Evolutionary conservation across 768 basidiomycete species (phyloP), one percentile per base, ranked within the genome.

Genomic region (Naganishia vaughanmartiniae): DNA sequence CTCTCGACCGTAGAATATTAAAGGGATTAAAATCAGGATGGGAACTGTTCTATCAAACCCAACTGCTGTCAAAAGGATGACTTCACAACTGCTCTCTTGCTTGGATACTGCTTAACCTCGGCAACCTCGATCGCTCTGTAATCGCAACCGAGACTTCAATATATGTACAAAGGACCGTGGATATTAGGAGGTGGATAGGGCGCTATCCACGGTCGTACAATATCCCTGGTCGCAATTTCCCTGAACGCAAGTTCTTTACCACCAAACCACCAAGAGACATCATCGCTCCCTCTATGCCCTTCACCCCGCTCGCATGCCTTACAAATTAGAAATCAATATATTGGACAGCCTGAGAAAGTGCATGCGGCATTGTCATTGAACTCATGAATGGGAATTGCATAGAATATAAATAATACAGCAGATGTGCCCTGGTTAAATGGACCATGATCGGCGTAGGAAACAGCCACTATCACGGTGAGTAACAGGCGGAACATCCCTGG

Each of bases 401-500:
- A 51, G 21, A 24, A 6, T n/a, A 51, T n/a, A 6, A 7, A 1
- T 51, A 7, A 51, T 51, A 51, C 48, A 72, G 30, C 17, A 66
- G 66, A 73, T 75, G 70, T 78, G 56, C 72, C 75, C 73, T 72
- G 70, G 70, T 66, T 73, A 76, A 75, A 78, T 77, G 79, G 79
- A 80, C 79, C 79, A 72, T 66, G 51, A 60, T 66, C 71, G 58
- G 70, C 69, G 67, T 66, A 73, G 42, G 51, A 46, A 66, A 67
- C 45, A 68, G 45, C 55, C 67, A 53, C 70, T 58, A 74, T 74
- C 75, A 71, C 72, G 81, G 81, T 81, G 81, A 81, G 81, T 81
- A 79, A 71, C 74, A 77, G 77, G 76, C 75, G 73, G 72, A 69
- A 73, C 75, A 73, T 74, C 76, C 74, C 77, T 75, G 73, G 74